Evolutionary conservation across 345 rosid species (phyloP), one percentile per base, ranked within the genome.

Genomic region (Melaleuca alternifolia): DNA sequence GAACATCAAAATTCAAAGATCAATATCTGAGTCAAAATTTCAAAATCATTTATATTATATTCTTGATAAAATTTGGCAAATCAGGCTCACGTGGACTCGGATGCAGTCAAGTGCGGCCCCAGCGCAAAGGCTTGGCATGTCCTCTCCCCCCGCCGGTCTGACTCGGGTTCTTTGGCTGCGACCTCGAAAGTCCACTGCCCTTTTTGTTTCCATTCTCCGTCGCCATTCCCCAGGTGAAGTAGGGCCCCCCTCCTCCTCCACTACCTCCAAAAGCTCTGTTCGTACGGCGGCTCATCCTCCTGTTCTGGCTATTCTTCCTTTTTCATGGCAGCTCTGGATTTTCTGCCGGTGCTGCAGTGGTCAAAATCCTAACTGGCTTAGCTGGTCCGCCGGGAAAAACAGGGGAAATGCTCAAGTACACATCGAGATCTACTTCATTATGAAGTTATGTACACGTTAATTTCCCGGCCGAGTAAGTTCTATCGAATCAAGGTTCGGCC

Each of bases 141-240:
- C 95, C 87, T 93, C 51, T 89, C 84, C 85, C 92, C 82, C 37
- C 14, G 18, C 37, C 37, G 77, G 46, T 9, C 79, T 86, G 94
- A 89, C 91, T 88, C 87, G 51, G 10, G 48, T 4, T 14, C n/a
- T 88, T 90, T 71, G 92, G 91, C 88, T 50, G 88, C 18, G 83
- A 83, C 50, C 89, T 61, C 0, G 81, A 92, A 92, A 93, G 95
- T 93, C 96, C 86, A 91, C 93, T 90, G 91, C 85, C 59, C 92
- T 88, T 86, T 89, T 86, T 90, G 91, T 89, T 50, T 82, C 44
- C 41, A 56, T 28, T 6, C 61, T 9, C 12, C 30, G 23, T 65
- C 52, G 14, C 84, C 21, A 11, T 23, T 46, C 28, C 37, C 85
- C 28, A 62, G 41, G 76, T 16, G 5, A 21, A 28, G 54, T 37